Evolutionary conservation across 306 rosid species (phyloP), one percentile per base, ranked within the genome.

Genomic region (Arachis hypogaea): DNA sequence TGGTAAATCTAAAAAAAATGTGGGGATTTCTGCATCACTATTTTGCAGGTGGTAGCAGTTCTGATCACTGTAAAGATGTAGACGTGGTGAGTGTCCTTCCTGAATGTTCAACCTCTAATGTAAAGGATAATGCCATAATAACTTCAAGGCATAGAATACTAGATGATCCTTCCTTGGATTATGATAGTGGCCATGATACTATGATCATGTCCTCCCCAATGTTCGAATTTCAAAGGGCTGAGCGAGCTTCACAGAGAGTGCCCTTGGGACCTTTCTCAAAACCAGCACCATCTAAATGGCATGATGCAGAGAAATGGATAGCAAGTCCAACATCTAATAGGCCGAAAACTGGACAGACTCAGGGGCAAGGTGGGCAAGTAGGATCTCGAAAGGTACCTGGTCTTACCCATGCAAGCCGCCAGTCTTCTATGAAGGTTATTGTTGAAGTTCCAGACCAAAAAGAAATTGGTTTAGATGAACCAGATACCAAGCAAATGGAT

Each of bases 301-400:
- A 89, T 57, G 97, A 94, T 85, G 98, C 98, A 6, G 97, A 91
- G 84, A 91, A 94, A 81, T 94, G 98, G 98, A 91, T 94, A 63
- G 96, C 96, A 2, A 91, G 98, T 75, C 97, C 97, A 16, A 94
- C 88, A 38, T 82, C 90, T 8, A 89, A 88, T 77, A 70, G 89
- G 74, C 88, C 93, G 0, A 94, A 89, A 84, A 71, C 82, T 12
- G 92, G 81, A 61, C 92, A 79, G 68, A 72, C 75, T 42, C 92
- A 90, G 70, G 86, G 74, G 65, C 92, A 80, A 63, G 83, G 79
- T 43, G 93, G 85, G 51, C 90, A 84, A 59, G 85, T 51, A 59
- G 94, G 90, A 63, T 59, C 65, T 2, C 89, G 91, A 22, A 91
- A 85, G 79, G 81, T 14, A 11, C 83, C 81, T 36, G 82, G 50